phyloP scores from a whole-genome alignment of 352 stramenopile species.

The Elongisporangium undulatum region DNA sequence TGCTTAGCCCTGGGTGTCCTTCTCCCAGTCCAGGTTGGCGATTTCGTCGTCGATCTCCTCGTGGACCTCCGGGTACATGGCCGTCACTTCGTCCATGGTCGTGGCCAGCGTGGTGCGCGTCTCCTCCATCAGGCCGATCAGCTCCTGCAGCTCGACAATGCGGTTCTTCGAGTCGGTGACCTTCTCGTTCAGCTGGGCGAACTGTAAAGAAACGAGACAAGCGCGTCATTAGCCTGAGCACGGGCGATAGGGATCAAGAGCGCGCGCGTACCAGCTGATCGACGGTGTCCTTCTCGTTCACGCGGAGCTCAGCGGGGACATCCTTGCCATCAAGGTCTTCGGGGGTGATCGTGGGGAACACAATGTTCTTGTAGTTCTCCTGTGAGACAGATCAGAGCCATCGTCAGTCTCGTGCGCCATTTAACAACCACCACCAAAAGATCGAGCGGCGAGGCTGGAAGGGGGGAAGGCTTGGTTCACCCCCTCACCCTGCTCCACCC shows the following conservation, averaged over 20 bases:
- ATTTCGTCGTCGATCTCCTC: conserved; percentile 89
- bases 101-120: conserved; percentile 81
- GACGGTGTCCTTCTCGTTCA: conserved; percentile 81
- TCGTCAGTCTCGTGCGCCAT: not conserved
- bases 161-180: conserved; percentile 82
- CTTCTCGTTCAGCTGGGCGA: conserved; percentile 73
- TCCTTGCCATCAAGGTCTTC: conserved; percentile 63
- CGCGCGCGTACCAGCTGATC: conserved; percentile 51
- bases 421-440: not conserved
- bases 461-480: not conserved
- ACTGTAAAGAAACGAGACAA: conserved; percentile 25
- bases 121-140: conserved; percentile 79
- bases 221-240: conserved; percentile 1
- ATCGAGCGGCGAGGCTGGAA: not conserved
- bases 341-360: conserved; percentile 73
- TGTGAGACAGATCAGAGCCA: conserved; percentile 4
- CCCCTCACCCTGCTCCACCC: not conserved
- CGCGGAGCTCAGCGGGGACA: conserved; percentile 41
- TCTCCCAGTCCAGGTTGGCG: conserved; percentile 87
- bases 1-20: conserved; percentile 81
- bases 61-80: conserved; percentile 82
- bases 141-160: conserved; percentile 83
- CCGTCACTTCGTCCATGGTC: conserved; percentile 81
- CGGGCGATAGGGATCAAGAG: not conserved
- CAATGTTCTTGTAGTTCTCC: conserved; percentile 84